These are phyloP conservation scores for Medicago lupulina DNA, from an alignment of 306 rosid species.

Conservation along the genomic window DNA sequence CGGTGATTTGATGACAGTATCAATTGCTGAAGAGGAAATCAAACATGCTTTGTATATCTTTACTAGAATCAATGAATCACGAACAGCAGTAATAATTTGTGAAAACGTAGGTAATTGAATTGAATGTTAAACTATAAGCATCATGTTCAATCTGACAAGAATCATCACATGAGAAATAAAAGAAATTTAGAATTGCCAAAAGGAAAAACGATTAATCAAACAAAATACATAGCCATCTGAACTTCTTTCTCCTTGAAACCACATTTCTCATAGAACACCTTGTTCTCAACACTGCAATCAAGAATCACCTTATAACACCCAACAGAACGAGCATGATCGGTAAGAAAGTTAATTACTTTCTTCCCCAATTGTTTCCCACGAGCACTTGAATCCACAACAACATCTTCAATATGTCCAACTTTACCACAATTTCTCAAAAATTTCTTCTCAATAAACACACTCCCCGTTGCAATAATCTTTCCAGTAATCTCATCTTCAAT, in stretches of 20 bases:
- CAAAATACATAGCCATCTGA: conserved; percentile 81
- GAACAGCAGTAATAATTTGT: too few relatives aligned
- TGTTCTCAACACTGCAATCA: conserved; percentile 69
- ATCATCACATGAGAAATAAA: not conserved
- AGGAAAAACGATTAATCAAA: conserved; percentile 36
- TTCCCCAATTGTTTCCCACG: conserved; percentile 65
- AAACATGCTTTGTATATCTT: too few relatives aligned
- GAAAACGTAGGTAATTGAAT: too few relatives aligned
- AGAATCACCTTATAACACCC: conserved; percentile 92
- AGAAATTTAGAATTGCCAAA: not conserved
- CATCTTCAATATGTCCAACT: conserved; percentile 79
- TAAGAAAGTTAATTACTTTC: conserved; percentile 61
- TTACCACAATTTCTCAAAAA: conserved; percentile 80
- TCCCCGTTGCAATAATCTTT: conserved; percentile 74
- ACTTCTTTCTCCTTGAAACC: conserved; percentile 64
- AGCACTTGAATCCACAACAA: conserved; percentile 71
- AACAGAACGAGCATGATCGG: conserved; percentile 60
- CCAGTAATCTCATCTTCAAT: conserved; percentile 60
- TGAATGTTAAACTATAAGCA: too few relatives aligned
- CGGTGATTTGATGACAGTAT: too few relatives aligned
- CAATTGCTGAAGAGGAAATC: too few relatives aligned
- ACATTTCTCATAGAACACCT: conserved; percentile 73
- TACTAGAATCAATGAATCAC: too few relatives aligned
- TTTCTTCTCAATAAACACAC: conserved; percentile 62
- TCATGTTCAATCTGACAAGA: not conserved